Conservation (phyloP, 2,329 filamentous ascomycete genomes). For the Fusarium praegraminearum region DNA sequence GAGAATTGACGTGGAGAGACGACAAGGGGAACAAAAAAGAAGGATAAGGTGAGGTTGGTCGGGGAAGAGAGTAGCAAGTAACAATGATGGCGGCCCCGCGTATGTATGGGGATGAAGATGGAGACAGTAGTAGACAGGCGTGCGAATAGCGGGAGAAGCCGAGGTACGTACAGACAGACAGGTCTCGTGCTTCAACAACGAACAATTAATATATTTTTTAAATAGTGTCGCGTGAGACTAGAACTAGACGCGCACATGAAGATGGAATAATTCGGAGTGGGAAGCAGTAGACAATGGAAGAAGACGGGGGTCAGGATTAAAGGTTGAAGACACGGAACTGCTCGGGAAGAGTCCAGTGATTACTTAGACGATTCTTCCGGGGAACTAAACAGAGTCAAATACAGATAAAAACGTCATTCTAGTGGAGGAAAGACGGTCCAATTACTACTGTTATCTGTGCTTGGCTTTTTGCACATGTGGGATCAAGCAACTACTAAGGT, state of each 20-base stretch:
- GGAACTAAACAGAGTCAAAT: slow-evolving; percentile 1
- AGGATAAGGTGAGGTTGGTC: slow-evolving; percentile 32
- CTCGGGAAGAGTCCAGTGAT: slow-evolving; percentile 30
- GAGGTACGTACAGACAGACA: slow-evolving; percentile 33
- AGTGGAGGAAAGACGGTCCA: slow-evolving; percentile 29
- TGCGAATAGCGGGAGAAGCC: slow-evolving; percentile 47
- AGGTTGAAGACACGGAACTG: slow-evolving; percentile 39
- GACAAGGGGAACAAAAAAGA: background rate
- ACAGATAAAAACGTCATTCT: slow-evolving; percentile 38
- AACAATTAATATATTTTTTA: slow-evolving; percentile 10
- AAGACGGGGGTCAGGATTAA: slow-evolving; percentile 10
- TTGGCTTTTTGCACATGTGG: slow-evolving; percentile 32
- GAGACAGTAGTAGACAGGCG: slow-evolving; percentile 20
- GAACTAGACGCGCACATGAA: slow-evolving; percentile 27
- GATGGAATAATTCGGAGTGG: slow-evolving; percentile 28
- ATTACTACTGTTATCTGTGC: slow-evolving; percentile 21
- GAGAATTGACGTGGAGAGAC: slow-evolving; percentile 26
- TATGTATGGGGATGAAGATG: slow-evolving; percentile 19
- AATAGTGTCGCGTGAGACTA: slow-evolving; percentile 28
- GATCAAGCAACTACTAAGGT: slow-evolving; percentile 24
- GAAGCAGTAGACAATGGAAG: slow-evolving; percentile 20
- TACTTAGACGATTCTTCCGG: slow-evolving; percentile 27
- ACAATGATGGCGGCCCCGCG: slow-evolving; percentile 44
- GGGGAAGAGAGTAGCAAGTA: slow-evolving; percentile 27
- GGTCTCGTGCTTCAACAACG: slow-evolving; percentile 6